Base-by-base conservation (phyloP, 2,329 filamentous ascomycete genomes). In the Neonectria sp. region DNA sequence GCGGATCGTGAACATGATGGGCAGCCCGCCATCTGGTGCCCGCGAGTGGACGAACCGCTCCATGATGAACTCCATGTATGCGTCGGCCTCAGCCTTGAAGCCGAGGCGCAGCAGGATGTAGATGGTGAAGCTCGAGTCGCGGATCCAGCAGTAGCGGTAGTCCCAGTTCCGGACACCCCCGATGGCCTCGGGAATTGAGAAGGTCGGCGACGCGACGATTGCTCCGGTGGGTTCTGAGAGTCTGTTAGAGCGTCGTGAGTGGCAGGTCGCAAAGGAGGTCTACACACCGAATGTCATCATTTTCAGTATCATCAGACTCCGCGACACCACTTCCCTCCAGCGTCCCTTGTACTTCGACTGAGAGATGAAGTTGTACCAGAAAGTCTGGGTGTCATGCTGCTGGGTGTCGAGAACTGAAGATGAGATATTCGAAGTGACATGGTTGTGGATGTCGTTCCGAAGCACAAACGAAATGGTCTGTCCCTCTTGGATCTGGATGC, bases 1-100 rank as follows among this genome's bases (percentile, higher is more conserved):
- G 27, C 89, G 86, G 71, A 95, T 94, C 46, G 91, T 93, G 76
- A 95, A 94, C 92, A 95, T 95, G 76, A 95, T 93, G 13, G 93
- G 93, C 40, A 95, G 80, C 0, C 88, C 89, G 33, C 89, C 88
- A 56, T 91, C 87, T 1, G 86, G 77, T 8, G 83, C 83, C n/a
- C 89, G 85, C 1, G 90, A 90, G 67, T 89, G 85, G 35, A 88
- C 83, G 67, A 95, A 89, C 11, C 92, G 88, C 71, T 93, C 88
- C 79, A 89, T 93, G 70, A 95, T 94, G 77, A 94, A 95, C 60
- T 87, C 86, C 86, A 94, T 94, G 78, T 94, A 95, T 1, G 91
- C 90, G 77, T 95, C 91, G 4, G 92, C 92, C 79, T 95, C 93
- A 24, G 90, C 87, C 31, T 85, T 90, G 80, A 94, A 95, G 6